Conservation (phyloP, 257 asterid genomes). For the Nicotiana obtusifolia region DNA sequence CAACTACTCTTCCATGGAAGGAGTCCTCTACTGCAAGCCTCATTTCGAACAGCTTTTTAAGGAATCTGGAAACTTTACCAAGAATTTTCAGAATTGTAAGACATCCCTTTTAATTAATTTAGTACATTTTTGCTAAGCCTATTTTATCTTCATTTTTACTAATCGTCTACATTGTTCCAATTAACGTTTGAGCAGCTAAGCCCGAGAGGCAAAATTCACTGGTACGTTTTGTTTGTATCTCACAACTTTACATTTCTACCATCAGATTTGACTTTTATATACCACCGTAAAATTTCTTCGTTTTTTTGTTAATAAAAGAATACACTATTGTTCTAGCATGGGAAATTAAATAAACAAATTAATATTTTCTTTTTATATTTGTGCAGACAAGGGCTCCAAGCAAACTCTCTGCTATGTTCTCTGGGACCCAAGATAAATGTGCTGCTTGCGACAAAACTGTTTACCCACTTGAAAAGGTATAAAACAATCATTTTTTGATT, state of each 20-base stretch:
- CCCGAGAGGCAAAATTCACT: conserved; percentile 33
- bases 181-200: conserved; percentile 31
- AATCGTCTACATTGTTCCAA: neutral
- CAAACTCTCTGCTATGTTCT: conserved; percentile 68
- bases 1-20: conserved; percentile 79
- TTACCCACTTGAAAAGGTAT: conserved; percentile 77
- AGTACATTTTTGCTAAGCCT: neutral
- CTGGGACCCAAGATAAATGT: conserved; percentile 78
- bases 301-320: too few relatives aligned
- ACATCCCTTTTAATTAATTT: neutral
- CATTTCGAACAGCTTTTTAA: conserved; percentile 78
- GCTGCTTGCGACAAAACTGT: conserved; percentile 68
- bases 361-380: neutral
- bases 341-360: neutral
- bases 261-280: conserved; percentile 9
- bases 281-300: too few relatives aligned
- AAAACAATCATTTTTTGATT: neutral
- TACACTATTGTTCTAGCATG: neutral
- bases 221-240: conserved; percentile 25
- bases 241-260: neutral
- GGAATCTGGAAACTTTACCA: conserved; percentile 68
- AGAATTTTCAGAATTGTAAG: conserved; percentile 31
- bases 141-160: neutral
- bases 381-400: conserved; percentile 47
- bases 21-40: conserved; percentile 71